Evolutionary conservation across 2,329 filamentous ascomycete species (phyloP).

Genomic region (Tolypocladium pustulatum): DNA sequence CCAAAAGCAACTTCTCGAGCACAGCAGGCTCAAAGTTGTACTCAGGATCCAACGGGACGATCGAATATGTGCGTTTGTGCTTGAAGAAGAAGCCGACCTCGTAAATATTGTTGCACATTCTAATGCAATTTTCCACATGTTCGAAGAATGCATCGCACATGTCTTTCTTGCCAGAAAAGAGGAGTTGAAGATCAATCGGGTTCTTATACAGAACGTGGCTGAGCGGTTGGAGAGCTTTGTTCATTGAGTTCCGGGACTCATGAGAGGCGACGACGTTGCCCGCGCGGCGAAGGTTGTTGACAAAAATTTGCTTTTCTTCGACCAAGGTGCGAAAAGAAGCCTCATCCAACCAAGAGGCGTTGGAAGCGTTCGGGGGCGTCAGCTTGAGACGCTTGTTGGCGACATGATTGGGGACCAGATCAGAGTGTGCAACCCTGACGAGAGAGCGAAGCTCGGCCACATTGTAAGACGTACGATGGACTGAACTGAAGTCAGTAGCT

Average conservation of each 20-base stretch:
- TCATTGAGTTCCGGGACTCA: slow-evolving; percentile 12
- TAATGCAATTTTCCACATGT: slow-evolving; percentile 9
- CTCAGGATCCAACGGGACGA: slow-evolving; percentile 13
- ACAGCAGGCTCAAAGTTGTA: slow-evolving; percentile 9
- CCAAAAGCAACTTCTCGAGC: slow-evolving; percentile 8
- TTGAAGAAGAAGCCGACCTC: slow-evolving; percentile 16
- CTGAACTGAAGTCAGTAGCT: slow-evolving; percentile 7
- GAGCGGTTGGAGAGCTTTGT: slow-evolving; percentile 13
- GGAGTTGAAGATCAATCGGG: slow-evolving; percentile 7
- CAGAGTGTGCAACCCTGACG: slow-evolving; percentile 1
- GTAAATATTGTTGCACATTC: slow-evolving; percentile 14
- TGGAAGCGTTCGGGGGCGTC: slow-evolving; percentile 5
- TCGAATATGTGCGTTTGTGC: slow-evolving; percentile 11
- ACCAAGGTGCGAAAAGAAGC: slow-evolving; percentile 9
- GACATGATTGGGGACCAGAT: slow-evolving; percentile 7
- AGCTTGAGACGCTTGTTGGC: slow-evolving; percentile 17
- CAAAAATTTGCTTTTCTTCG: slow-evolving; percentile 12
- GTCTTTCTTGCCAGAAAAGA: slow-evolving; percentile 9
- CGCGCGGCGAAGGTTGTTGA: slow-evolving; percentile 9
- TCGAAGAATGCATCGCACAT: slow-evolving; percentile 10
- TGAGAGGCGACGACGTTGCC: slow-evolving; percentile 9
- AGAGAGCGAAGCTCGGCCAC: slow-evolving; percentile 14
- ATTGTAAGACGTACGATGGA: slow-evolving; percentile 12
- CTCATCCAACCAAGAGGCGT: neutral
- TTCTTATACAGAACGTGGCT: slow-evolving; percentile 10